These are phyloP conservation scores for Cladophialophora chaetospira DNA, from an alignment of 2,329 filamentous ascomycete genomes.

Conservation along the genomic window DNA sequence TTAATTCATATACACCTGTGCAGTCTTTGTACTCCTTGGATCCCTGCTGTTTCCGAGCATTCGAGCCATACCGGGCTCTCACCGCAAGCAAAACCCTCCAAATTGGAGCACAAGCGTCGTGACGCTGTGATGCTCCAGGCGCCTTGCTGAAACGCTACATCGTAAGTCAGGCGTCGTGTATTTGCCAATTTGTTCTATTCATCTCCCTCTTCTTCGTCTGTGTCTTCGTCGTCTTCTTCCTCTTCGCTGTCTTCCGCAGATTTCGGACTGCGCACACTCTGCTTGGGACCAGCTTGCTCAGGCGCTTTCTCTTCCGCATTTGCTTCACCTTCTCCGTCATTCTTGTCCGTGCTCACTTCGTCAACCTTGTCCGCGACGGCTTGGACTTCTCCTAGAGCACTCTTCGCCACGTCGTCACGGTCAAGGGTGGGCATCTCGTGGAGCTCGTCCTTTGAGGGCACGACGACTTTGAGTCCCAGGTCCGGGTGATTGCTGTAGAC, in stretches of 20 bases:
- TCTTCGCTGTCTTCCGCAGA: too few relatives aligned
- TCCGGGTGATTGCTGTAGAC: conserved; percentile 50
- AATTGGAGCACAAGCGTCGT: background rate
- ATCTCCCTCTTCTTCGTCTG: background rate
- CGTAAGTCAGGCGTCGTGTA: background rate
- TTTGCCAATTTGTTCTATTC: background rate
- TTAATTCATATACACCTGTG: too few relatives aligned
- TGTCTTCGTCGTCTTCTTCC: background rate
- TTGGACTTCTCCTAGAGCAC: conserved; percentile 28
- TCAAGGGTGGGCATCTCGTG: conserved; percentile 47
- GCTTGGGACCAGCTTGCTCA: too few relatives aligned
- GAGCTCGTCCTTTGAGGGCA: conserved; percentile 40
- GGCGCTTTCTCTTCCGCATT: too few relatives aligned
- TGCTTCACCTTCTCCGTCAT: conserved; percentile 9
- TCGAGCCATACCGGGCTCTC: too few relatives aligned
- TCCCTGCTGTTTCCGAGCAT: too few relatives aligned
- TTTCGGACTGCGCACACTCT: too few relatives aligned
- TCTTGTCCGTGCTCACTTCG: conserved; percentile 18
- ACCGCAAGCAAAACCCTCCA: too few relatives aligned
- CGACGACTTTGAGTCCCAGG: conserved; percentile 57
- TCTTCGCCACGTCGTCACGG: conserved; percentile 40
- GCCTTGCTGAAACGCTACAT: conserved; percentile 7
- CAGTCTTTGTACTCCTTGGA: too few relatives aligned
- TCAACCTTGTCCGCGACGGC: conserved; percentile 21
- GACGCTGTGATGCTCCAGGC: background rate